phyloP scores from a whole-genome alignment of 441 rosid species.

The Populus trichocarpa region DNA sequence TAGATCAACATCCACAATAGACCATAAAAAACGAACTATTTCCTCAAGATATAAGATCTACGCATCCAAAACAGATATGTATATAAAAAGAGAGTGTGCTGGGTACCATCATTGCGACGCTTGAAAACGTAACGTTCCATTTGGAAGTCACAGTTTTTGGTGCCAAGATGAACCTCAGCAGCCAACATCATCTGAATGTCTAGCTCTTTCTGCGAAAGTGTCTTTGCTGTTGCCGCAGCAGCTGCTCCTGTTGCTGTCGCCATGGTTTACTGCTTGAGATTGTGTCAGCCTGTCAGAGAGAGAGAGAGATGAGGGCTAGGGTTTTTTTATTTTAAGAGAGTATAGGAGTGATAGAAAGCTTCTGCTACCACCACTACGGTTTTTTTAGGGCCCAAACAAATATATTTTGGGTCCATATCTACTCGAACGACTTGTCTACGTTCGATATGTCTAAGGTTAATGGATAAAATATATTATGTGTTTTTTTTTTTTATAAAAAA shows the following conservation, averaged over 20 bases:
- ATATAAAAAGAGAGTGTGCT: neutral
- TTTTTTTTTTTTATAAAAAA: no score
- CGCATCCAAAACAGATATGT: neutral
- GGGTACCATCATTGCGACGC: constrained; percentile 79
- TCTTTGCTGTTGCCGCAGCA: constrained; percentile 32
- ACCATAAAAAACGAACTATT: neutral
- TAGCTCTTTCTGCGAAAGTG: constrained; percentile 61
- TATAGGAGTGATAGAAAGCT: neutral
- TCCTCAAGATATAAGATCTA: neutral
- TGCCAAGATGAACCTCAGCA: constrained; percentile 87
- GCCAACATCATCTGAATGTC: constrained; percentile 91
- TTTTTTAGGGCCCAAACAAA: neutral
- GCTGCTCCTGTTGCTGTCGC: constrained; percentile 31
- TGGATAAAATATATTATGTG: no score
- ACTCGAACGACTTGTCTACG: neutral
- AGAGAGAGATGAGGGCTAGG: neutral
- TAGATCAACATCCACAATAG: neutral
- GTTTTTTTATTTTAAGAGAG: neutral
- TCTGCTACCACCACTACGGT: neutral
- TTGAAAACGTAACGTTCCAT: constrained; percentile 96
- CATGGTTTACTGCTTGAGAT: constrained; percentile 18
- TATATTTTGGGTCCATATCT: neutral
- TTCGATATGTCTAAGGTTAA: neutral
- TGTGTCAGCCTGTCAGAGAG: no score
- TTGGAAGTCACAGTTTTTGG: constrained; percentile 86